These are phyloP conservation scores for Candida pseudoviswanathii DNA, from an alignment of 1,139 yeast genomes.

Conservation along the genomic window DNA sequence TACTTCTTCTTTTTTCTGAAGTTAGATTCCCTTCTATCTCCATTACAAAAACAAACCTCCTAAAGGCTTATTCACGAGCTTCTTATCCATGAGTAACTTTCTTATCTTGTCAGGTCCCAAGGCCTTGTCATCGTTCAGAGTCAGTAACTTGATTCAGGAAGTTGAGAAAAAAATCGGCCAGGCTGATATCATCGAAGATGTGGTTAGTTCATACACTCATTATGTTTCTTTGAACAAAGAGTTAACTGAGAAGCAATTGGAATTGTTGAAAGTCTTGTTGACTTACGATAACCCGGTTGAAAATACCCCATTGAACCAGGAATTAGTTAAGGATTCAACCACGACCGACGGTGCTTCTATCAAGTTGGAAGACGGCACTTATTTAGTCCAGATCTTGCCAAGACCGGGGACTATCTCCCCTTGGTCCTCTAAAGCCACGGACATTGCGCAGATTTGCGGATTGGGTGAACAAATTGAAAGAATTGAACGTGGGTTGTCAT, in stretches of 20 bases:
- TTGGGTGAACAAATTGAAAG: conserved; percentile 69
- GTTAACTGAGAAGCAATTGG: conserved; percentile 37
- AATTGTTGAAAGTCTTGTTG: conserved; percentile 63
- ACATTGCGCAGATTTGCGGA: conserved; percentile 89
- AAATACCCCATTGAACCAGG: conserved; percentile 49
- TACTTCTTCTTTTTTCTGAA: conserved; percentile 2
- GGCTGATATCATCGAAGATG: conserved; percentile 59
- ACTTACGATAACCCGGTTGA: conserved; percentile 76
- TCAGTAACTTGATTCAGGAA: conserved; percentile 68
- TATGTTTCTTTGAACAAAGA: conserved; percentile 62
- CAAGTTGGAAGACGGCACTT: conserved; percentile 50
- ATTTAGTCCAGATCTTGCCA: conserved; percentile 78
- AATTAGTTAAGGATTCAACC: conserved; percentile 39
- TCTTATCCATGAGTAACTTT: conserved; percentile 24
- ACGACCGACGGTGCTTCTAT: conserved; percentile 28
- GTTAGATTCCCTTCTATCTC: conserved; percentile 4
- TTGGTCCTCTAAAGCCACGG: conserved; percentile 99
- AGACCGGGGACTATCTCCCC: conserved; percentile 97
- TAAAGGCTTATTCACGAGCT: background rate
- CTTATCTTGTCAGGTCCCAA: conserved; percentile 84
- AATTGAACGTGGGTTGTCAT: conserved; percentile 86
- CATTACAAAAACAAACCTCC: conserved; percentile 1
- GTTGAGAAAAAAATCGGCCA: conserved; percentile 71
- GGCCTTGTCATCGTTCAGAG: conserved; percentile 87
- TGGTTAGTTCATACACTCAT: conserved; percentile 79